Evolutionary conservation across 768 basidiomycete species (phyloP), one percentile per base, ranked within the genome.

Genomic region (Podaxis sp.): DNA sequence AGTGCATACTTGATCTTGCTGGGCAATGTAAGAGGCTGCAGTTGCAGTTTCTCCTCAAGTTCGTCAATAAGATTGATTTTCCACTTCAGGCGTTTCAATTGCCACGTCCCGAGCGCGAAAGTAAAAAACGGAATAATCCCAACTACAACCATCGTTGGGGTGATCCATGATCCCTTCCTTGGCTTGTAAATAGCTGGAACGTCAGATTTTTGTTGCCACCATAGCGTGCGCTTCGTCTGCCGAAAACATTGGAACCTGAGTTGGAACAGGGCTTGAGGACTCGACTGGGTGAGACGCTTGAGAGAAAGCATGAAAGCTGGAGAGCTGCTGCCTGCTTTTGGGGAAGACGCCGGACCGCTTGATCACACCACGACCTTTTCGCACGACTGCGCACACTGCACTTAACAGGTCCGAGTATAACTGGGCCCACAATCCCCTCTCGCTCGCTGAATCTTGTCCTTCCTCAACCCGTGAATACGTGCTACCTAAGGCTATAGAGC

Each of bases 1-100:
- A 9, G 70, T 67, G 76, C 82, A 67, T 71, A 97, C 96, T 98
- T 95, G 75, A 99, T 87, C 73, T 84, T 84, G 50, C 80, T 81
- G 1, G 97, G 97, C 28, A 99, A 76, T 25, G 77, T 68, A 59
- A 99, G 82, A 0, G 96, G 89, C 35, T 83, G 85, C 14, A 89
- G 79, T 63, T 89, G 82, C 37, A 98, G 75, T 74, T 97, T 96
- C 73, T 91, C 87, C 70, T 97, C 90, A 37, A 98, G 79, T 68
- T 98, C 92, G 65, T 97, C 92, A 63, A 98, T 98, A 54, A 99
- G 80, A 55, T 85, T 84, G 48, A 96, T 78, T 74, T 99, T 99
- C 97, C 97, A 99, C 71, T 91, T 84, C 32, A 98, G 82, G 51
- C 97, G 85, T 66, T 92, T 84, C 35, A 99, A 77, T 74, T 99